Base-by-base conservation (phyloP, 495 filamentous ascomycete genomes). In the Cladorrhinum samala region DNA sequence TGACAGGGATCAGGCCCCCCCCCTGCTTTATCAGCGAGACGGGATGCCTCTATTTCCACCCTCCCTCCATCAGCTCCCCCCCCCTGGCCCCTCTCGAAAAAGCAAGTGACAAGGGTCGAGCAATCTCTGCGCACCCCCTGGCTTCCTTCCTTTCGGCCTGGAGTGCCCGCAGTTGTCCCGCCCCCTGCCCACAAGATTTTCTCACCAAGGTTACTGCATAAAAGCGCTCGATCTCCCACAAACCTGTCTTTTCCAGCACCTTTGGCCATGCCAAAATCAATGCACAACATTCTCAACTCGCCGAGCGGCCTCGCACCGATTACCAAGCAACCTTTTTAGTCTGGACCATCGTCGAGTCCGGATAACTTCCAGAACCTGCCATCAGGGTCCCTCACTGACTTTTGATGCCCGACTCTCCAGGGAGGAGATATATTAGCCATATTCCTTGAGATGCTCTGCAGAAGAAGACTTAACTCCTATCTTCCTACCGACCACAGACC, bases 401-500 rank as follows among this genome's bases (percentile, higher is more conserved):
- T n/a, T 67, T 67, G 67, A 55, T 61, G 62, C 59, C 57, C 58
- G 50, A 66, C 33, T 58, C 61, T 60, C 57, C 63, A 30, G 54
- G 64, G 68, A 65, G 65, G 68, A 66, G 65, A 64, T 64, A 61
- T 55, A 62, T 61, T 64, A 66, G 46, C 58, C 57, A 27, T 9
- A 47, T 30, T 25, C 63, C 66, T 72, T 68, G 72, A 73, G 72
- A 77, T 78, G 75, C 77, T 73, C 62, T 69, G 68, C 71, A 71
- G 65, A 72, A 69, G 68, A 72, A 64, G 67, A 63, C 64, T 66
- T 66, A 71, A 67, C 63, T 74, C 68, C 60, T 71, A 67, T 73
- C 73, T 75, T 72, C 72, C 72, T 64, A 73, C 74, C 75, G 74
- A 77, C 68, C 72, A 74, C 73, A 77, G 72, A 72, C 72, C 75